A percentile compares a stretch with the other conserved stretches of the same genome.
Evolutionary conservation across 805 yeast genomes (phyloP).

Genomic region (Blastobotrys peoriensis): DNA sequence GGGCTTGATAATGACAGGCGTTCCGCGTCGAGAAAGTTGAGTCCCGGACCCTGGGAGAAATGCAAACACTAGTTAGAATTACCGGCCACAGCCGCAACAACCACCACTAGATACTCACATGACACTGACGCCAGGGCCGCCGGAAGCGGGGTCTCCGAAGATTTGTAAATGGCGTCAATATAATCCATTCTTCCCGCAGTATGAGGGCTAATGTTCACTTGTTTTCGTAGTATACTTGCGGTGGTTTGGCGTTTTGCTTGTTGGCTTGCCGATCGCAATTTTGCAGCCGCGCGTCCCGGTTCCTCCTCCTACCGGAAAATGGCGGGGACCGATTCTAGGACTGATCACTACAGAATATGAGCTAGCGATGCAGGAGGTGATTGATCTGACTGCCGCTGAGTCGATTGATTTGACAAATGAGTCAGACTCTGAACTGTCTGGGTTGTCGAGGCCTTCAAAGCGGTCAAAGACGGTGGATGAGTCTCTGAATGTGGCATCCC

Average conservation of each 20-base stretch:
- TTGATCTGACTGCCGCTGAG: background rate
- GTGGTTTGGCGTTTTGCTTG: no score
- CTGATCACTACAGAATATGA: no score
- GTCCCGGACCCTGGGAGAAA: slow-evolving; percentile 11
- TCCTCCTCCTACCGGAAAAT: no score
- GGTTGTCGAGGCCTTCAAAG: no score
- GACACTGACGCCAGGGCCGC: slow-evolving; percentile 19
- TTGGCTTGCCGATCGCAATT: no score
- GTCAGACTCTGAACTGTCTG: background rate
- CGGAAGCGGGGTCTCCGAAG: slow-evolving; percentile 22
- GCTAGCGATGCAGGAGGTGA: background rate
- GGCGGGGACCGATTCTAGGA: no score
- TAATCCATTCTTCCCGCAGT: background rate
- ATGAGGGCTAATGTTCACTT: no score
- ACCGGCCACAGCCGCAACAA: background rate
- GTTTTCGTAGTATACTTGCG: no score
- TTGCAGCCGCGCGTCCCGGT: no score
- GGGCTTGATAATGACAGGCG: slow-evolving; percentile 12
- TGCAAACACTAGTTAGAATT: slow-evolving; percentile 15
- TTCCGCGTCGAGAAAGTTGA: background rate
- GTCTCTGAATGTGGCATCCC: slow-evolving; percentile 6
- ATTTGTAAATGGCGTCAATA: background rate
- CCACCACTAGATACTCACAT: slow-evolving; percentile 11
- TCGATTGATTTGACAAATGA: background rate
- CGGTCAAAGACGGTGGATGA: background rate